These are phyloP conservation scores for Eimeria praecox DNA, from an alignment of 169 alveolate genomes.

Conservation along the genomic window DNA sequence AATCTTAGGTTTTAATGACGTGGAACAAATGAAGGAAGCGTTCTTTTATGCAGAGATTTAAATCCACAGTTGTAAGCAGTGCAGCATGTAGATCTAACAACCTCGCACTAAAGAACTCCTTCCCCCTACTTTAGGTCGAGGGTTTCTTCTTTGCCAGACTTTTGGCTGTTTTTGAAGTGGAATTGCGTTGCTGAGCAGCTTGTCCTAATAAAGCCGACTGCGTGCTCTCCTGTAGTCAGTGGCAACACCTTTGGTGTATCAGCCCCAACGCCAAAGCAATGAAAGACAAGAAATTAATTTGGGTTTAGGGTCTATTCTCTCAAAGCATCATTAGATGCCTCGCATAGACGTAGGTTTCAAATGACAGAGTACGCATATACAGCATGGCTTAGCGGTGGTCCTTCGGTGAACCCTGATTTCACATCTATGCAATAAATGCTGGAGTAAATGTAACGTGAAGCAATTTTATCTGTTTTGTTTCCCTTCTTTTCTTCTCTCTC, in stretches of 20 bases:
- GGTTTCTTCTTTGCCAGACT: too few relatives aligned
- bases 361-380: background rate
- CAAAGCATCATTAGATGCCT: too few relatives aligned
- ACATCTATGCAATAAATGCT: background rate
- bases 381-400: background rate
- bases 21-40: background rate
- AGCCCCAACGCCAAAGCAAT: too few relatives aligned
- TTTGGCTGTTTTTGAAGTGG: too few relatives aligned
- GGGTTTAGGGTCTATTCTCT: background rate
- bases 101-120: too few relatives aligned
- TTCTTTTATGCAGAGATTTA: background rate
- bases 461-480: background rate
- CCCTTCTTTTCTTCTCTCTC: background rate
- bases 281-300: background rate
- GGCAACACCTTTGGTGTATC: too few relatives aligned
- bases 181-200: too few relatives aligned
- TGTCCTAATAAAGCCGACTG: too few relatives aligned
- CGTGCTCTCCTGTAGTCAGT: too few relatives aligned
- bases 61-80: background rate
- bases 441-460: background rate
- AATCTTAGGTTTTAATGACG: background rate
- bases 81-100: background rate
- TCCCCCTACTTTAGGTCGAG: too few relatives aligned
- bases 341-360: background rate
- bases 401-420: background rate